phyloP scores from a whole-genome alignment of 2,329 filamentous ascomycete genomes.

The Penicillium frequentans region DNA sequence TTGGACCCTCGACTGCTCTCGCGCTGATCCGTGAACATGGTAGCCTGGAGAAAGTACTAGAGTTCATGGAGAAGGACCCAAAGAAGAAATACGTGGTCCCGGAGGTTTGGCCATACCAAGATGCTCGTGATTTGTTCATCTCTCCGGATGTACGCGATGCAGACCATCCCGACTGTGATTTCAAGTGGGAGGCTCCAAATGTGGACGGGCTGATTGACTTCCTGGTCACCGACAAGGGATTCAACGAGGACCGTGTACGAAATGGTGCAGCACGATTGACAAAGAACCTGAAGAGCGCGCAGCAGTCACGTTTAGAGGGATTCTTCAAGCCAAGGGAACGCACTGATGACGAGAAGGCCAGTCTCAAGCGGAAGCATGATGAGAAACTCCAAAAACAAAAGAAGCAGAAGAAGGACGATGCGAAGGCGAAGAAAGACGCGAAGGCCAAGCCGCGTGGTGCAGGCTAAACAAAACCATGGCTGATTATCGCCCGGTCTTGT shows the following conservation, averaged over 20 bases:
- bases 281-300: constrained; percentile 87
- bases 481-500: not conserved
- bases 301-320: constrained; percentile 88
- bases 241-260: constrained; percentile 91
- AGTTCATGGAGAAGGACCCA: constrained; percentile 71
- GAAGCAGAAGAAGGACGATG: constrained; percentile 91
- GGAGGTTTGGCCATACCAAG: constrained; percentile 94
- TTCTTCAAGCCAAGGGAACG: constrained; percentile 95
- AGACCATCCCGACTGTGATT: constrained; percentile 84
- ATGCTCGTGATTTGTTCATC: constrained; percentile 89
- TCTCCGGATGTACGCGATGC: constrained; percentile 83
- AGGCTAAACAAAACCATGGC: constrained; percentile 30
- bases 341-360: constrained; percentile 80
- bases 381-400: constrained; percentile 89
- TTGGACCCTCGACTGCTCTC: constrained; percentile 87
- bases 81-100: constrained; percentile 82
- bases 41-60: constrained; percentile 81
- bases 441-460: constrained; percentile 82
- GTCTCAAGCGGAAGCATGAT: constrained; percentile 88
- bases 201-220: constrained; percentile 86
- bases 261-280: constrained; percentile 73
- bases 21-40: constrained; percentile 94
- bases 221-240: constrained; percentile 90
- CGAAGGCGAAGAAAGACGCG: constrained; percentile 89
- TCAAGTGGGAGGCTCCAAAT: constrained; percentile 96